Conservation (phyloP, 1,284 basidiomycete species). For the Paramarasmius palmivorus region DNA sequence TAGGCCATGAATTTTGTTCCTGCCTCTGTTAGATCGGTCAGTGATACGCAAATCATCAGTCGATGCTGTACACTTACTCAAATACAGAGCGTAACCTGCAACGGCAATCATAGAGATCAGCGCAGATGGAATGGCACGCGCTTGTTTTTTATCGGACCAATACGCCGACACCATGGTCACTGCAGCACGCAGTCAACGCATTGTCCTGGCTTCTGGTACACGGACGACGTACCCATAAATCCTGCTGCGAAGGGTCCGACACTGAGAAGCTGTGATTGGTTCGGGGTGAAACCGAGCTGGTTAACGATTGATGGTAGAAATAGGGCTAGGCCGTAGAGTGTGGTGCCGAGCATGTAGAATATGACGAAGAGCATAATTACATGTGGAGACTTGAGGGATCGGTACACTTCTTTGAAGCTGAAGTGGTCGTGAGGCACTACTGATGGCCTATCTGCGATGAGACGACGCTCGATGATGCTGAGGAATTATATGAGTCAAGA, state of each 20-base stretch:
- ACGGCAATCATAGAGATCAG: slow-evolving; percentile 25
- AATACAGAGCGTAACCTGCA: slow-evolving; percentile 35
- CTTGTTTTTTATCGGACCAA: slow-evolving; percentile 32
- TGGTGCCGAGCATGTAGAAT: slow-evolving; percentile 47
- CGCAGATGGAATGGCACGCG: slow-evolving; percentile 29
- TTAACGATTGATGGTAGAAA: slow-evolving; percentile 46
- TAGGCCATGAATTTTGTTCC: slow-evolving; percentile 28
- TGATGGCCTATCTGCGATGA: slow-evolving; percentile 30
- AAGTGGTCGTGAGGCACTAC: slow-evolving; percentile 31
- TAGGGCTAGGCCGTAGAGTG: slow-evolving; percentile 40
- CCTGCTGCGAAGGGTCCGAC: slow-evolving; percentile 33
- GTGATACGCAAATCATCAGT: no score
- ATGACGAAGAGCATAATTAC: slow-evolving; percentile 37
- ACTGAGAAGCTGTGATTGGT: slow-evolving; percentile 31
- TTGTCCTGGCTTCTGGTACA: background rate
- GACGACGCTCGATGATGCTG: slow-evolving; percentile 27
- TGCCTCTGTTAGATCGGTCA: slow-evolving; percentile 13
- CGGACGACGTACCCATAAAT: slow-evolving; percentile 28
- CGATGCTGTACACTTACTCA: no score
- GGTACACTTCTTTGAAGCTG: slow-evolving; percentile 27
- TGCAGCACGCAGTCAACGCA: slow-evolving; percentile 8
- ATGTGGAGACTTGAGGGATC: slow-evolving; percentile 31
- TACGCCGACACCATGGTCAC: slow-evolving; percentile 31
- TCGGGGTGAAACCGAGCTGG: slow-evolving; percentile 38
- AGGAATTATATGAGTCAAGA: background rate